Percentiles rank a stretch among this genome's conserved stretches.
Conservation (phyloP, 2,329 filamentous ascomycete species). For the Botryotinia globosa region DNA sequence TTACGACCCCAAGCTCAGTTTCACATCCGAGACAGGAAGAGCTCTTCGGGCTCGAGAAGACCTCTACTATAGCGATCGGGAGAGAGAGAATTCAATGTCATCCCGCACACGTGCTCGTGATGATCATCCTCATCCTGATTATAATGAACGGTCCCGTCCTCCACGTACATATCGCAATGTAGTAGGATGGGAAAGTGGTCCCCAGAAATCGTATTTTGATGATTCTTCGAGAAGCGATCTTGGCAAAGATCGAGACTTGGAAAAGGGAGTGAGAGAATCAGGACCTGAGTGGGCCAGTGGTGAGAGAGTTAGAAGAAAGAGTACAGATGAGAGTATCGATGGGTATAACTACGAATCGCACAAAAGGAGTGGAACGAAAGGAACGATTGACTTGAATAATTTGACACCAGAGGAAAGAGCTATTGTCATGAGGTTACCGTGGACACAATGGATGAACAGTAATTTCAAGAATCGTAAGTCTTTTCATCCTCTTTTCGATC, state of each 20-base stretch:
- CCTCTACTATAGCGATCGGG: conserved; percentile 1
- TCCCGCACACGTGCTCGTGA: conserved; percentile 1
- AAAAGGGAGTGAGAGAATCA: conserved; percentile 16
- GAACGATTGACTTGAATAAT: conserved; percentile 41
- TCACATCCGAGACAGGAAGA: conserved; percentile 6
- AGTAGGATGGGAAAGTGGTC: conserved; percentile 21
- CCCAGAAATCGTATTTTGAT: conserved; percentile 30
- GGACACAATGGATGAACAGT: conserved; percentile 49
- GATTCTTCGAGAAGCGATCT: conserved; percentile 23
- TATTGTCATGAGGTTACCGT: conserved; percentile 46
- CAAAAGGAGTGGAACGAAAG: conserved; percentile 7
- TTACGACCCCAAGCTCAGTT: conserved; percentile 13
- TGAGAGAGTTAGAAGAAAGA: conserved; percentile 21
- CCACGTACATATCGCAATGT: conserved; percentile 32
- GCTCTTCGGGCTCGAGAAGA: conserved; percentile 15
- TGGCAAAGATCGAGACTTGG: conserved; percentile 26
- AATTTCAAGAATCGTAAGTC: conserved; percentile 43
- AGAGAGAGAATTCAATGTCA: conserved; percentile 13
- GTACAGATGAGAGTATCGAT: conserved; percentile 30
- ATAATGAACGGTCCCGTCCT: conserved; percentile 30
- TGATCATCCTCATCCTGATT: conserved; percentile 29
- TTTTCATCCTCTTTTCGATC: not conserved
- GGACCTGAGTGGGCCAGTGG: conserved; percentile 4
- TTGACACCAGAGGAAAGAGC: conserved; percentile 43
- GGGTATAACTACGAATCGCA: conserved; percentile 32